Evolutionary conservation across 2,329 filamentous ascomycete species (phyloP).

Genomic region (Mycosphaerella arachidis): DNA sequence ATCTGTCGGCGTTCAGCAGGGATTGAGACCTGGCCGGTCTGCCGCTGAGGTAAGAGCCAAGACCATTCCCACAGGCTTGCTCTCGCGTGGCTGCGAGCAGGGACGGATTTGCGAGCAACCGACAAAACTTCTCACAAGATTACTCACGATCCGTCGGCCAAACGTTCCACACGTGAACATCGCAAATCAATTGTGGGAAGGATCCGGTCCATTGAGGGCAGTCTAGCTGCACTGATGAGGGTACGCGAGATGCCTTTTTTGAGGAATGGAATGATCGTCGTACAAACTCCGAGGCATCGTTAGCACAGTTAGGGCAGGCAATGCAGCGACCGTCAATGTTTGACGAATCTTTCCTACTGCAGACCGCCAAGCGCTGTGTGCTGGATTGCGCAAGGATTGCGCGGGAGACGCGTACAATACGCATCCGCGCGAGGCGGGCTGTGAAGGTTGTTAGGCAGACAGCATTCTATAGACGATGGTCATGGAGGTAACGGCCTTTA

Average conservation of each 20-base stretch:
- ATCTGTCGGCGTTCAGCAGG: slow-evolving; percentile 1
- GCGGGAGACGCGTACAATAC: neutral
- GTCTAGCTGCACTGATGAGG: neutral
- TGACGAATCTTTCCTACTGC: neutral
- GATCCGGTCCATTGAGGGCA: neutral
- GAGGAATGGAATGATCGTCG: neutral
- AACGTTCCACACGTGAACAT: neutral
- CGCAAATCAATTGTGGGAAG: neutral
- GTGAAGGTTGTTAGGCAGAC: neutral
- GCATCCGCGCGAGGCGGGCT: neutral
- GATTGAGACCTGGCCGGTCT: neutral
- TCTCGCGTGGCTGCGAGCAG: neutral
- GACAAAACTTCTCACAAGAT: neutral
- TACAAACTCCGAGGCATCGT: neutral
- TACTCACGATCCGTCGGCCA: neutral
- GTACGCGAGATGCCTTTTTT: neutral
- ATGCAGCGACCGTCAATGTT: neutral
- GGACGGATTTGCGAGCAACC: neutral
- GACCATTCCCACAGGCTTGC: neutral
- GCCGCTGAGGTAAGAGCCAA: neutral
- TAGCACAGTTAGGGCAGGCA: too few relatives aligned
- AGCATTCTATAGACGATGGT: neutral
- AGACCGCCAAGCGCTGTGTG: neutral
- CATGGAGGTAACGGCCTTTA: neutral
- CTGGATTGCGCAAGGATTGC: neutral